Percentiles rank a stretch among this genome's conserved stretches.
phyloP scores from a whole-genome alignment of 2,329 filamentous ascomycete genomes.

The Pseudogymnoascus sp. region DNA sequence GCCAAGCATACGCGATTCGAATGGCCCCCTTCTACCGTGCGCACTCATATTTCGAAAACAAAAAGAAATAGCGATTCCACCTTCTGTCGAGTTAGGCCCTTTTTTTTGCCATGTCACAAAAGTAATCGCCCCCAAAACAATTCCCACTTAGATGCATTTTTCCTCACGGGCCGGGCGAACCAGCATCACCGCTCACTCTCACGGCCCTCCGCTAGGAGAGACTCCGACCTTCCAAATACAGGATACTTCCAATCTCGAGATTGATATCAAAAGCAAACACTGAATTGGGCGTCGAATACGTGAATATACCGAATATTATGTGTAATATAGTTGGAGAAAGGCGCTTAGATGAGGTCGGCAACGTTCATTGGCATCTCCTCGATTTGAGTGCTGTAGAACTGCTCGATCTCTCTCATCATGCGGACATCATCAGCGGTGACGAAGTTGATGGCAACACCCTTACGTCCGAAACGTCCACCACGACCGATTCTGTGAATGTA shows the following conservation, averaged over 20 bases:
- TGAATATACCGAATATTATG: conserved; percentile 7
- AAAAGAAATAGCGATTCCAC: conserved; percentile 7
- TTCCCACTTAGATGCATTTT: conserved; percentile 13
- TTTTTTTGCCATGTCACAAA: conserved; percentile 4
- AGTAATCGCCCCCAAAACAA: not conserved
- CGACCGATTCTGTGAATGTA: conserved; percentile 99
- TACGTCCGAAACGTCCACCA: conserved; percentile 98
- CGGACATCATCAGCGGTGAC: conserved; percentile 97
- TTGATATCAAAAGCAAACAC: conserved; percentile 3
- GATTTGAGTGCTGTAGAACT: conserved; percentile 99
- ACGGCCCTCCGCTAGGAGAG: conserved; percentile 23
- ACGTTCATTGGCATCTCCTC: conserved; percentile 99
- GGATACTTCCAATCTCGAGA: conserved; percentile 1
- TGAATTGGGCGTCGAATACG: conserved; percentile 3
- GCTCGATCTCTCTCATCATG: conserved; percentile 99
- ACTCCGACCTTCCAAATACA: conserved; percentile 3
- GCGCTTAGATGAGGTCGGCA: conserved; percentile 62
- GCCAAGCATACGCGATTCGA: conserved; percentile 6
- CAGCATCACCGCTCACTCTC: conserved; percentile 30
- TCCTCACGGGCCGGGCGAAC: conserved; percentile 30
- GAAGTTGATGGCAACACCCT: conserved; percentile 99
- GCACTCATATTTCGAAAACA: conserved; percentile 5
- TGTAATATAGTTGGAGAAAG: conserved; percentile 13
- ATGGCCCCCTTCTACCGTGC: conserved; percentile 5
- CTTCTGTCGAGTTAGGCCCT: conserved; percentile 3